phyloP scores from a whole-genome alignment of 306 rosid genomes.

The Carpinus fangiana region DNA sequence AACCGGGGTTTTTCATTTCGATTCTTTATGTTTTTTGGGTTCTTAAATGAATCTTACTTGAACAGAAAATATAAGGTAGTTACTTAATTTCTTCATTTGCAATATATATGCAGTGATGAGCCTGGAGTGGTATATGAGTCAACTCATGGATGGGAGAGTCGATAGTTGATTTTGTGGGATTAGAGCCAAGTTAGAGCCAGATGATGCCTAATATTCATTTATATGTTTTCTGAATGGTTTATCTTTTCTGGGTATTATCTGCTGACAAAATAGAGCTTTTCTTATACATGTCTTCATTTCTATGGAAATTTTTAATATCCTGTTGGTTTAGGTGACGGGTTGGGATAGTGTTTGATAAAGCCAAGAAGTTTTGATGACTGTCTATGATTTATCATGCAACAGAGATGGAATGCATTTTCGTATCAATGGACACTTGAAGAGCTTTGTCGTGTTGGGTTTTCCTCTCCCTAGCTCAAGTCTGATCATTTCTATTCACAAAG shows the following conservation, averaged over 20 bases:
- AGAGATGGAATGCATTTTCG: slow-evolving; percentile 65
- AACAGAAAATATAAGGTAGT: too few relatives aligned
- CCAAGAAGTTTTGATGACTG: slow-evolving; percentile 2
- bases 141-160: too few relatives aligned
- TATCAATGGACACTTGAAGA: slow-evolving; percentile 77
- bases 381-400: slow-evolving; percentile 18
- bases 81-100: too few relatives aligned
- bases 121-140: too few relatives aligned
- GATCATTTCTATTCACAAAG: slow-evolving; percentile 23
- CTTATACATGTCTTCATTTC: not conserved
- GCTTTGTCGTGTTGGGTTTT: slow-evolving; percentile 28
- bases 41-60: too few relatives aligned
- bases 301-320: not conserved
- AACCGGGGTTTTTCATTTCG: too few relatives aligned
- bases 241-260: not conserved
- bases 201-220: too few relatives aligned
- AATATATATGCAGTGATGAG: too few relatives aligned
- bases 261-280: not conserved
- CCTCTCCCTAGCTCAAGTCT: slow-evolving; percentile 2
- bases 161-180: too few relatives aligned
- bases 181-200: too few relatives aligned
- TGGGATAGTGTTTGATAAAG: slow-evolving; percentile 56
- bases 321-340: slow-evolving; percentile 44
- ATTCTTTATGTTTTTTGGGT: too few relatives aligned
- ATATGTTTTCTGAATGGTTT: too few relatives aligned